These are phyloP conservation scores for Ambrosia hybrid DNA, from an alignment of 140 eudicot genomes.

Conservation along the genomic window DNA sequence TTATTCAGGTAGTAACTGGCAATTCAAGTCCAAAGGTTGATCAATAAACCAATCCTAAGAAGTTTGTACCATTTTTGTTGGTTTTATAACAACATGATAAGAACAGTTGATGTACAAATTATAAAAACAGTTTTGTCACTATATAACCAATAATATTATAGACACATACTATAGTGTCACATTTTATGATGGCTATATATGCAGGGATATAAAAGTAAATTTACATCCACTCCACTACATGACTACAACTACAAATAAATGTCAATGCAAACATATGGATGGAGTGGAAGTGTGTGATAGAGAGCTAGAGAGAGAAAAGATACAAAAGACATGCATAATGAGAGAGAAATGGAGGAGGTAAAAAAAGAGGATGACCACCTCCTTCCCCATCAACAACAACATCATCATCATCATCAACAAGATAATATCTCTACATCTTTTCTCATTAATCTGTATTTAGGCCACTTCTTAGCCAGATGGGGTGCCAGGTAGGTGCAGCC, in stretches of 20 bases:
- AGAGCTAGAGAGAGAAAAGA: neutral
- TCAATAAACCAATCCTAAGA: no score
- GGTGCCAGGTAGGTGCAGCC: neutral
- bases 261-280: no score
- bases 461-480: constrained; percentile 21
- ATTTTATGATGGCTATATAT: constrained; percentile 3
- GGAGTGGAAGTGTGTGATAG: neutral
- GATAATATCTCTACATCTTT: neutral
- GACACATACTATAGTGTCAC: neutral
- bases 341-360: constrained; percentile 25
- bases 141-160: neutral
- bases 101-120: no score
- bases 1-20: no score
- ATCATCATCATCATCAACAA: constrained; percentile 8
- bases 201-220: constrained; percentile 17
- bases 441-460: constrained; percentile 6
- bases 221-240: neutral
- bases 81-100: neutral
- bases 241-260: neutral
- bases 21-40: no score
- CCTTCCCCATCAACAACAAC: constrained; percentile 8
- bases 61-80: neutral
- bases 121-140: neutral
- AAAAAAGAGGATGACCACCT: constrained; percentile 16
- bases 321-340: neutral